Conservation (phyloP, 345 rosid species). For the Pistacia atlantica region DNA sequence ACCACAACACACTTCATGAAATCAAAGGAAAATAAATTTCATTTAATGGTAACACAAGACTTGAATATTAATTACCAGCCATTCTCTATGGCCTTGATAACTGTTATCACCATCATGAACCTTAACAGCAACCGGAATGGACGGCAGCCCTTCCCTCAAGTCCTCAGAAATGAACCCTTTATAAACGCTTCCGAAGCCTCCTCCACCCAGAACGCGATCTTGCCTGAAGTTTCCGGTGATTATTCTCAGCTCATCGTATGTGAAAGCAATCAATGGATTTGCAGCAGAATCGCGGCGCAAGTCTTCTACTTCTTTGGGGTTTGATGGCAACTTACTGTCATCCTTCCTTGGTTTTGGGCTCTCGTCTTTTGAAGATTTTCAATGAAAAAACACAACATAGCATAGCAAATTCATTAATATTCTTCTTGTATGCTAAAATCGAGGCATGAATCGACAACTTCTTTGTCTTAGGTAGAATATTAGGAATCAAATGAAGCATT, state of each 20-base stretch:
- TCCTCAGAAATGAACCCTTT: slow-evolving; percentile 77
- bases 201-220: slow-evolving; percentile 92
- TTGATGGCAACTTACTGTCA: slow-evolving; percentile 72
- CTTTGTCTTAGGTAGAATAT: no score
- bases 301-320: slow-evolving; percentile 95
- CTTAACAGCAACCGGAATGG: slow-evolving; percentile 87
- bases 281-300: slow-evolving; percentile 75
- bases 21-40: not conserved
- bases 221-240: slow-evolving; percentile 87
- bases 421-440: not conserved
- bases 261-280: slow-evolving; percentile 83
- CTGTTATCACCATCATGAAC: slow-evolving; percentile 97
- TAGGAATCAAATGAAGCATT: no score
- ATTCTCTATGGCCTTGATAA: slow-evolving; percentile 93
- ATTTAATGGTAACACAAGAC: not conserved
- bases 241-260: slow-evolving; percentile 68
- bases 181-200: slow-evolving; percentile 94
- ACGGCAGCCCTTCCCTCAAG: slow-evolving; percentile 58
- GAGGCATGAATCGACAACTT: no score
- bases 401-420: slow-evolving; percentile 7
- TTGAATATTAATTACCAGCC: slow-evolving; percentile 75
- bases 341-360: slow-evolving; percentile 48
- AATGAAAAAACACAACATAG: not conserved
- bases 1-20: slow-evolving; percentile 21
- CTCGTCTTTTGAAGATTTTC: slow-evolving; percentile 69